Evolutionary conservation across 768 basidiomycete species (phyloP), one percentile per base, ranked within the genome.

Genomic region (Xerocomellus amylosporus): DNA sequence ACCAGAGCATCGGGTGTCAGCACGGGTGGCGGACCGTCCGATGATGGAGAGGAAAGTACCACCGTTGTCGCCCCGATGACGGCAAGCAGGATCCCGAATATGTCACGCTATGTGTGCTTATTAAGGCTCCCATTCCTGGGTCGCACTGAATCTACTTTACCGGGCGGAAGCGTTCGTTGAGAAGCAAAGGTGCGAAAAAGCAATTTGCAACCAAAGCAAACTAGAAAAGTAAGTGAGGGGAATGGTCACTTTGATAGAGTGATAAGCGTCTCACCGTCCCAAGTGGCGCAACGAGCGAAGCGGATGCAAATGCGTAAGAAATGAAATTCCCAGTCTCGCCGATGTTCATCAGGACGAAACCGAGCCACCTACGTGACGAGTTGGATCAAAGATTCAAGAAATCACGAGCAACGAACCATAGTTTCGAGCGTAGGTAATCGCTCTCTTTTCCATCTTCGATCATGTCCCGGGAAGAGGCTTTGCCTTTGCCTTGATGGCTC

Each of bases 121-220:
- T 65, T 44, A 70, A 60, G 39, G 17, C n/a, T 45, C 30, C 58
- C 43, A 46, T 26, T 49, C 49, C 39, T 31, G 31, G 37, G 46
- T 26, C 22, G 12, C 40, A 55, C 15, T 46, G 20, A 26, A 65
- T 52, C 58, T 15, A 65, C 59, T 71, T 68, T 66, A 87, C 86
- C 73, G 80, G 87, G 34, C 87, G 85, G 67, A 99, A 95, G 6
- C 80, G 81, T 72, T 98, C 92, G 9, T 83, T 77, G 10, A 93
- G 78, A 65, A 98, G 81, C 3, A 93, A 62, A 15, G 96, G 96
- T 1, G 95, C 93, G 59, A 98, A 93, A 38, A 94, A 77, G 65
- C 94, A 98, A 69, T 98, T 98, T 14, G 96, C 92, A 55, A 96
- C 85, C n/a, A 98, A 77, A 2, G 93, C 93, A 70, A 93, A 89